These are phyloP conservation scores for Annona squamosa DNA, from an alignment of 164 flowering plant species.

Conservation along the genomic window DNA sequence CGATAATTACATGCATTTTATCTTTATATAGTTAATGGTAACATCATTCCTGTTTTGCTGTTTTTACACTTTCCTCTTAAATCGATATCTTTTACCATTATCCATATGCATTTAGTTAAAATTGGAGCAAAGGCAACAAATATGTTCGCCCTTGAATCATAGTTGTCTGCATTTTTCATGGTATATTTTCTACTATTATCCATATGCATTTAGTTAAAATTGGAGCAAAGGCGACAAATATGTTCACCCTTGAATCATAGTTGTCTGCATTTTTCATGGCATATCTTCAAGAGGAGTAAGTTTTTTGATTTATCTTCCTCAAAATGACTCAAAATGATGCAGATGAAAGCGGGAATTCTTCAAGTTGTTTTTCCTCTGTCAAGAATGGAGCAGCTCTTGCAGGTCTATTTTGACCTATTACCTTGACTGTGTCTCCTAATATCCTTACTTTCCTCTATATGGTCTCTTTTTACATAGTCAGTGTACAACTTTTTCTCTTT, in stretches of 20 bases:
- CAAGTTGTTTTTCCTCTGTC: conserved; percentile 45
- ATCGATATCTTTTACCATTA: too few species aligned
- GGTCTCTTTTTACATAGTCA: too few species aligned
- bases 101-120: too few species aligned
- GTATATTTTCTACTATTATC: too few species aligned
- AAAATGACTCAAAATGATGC: background rate
- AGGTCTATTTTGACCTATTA: conserved; percentile 33
- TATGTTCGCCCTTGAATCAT: background rate
- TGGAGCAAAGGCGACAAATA: too few species aligned
- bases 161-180: background rate
- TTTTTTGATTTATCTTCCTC: background rate
- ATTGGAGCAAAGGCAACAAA: too few species aligned
- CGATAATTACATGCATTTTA: too few species aligned
- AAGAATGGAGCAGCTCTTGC: conserved; percentile 69
- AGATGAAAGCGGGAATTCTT: conserved; percentile 50
- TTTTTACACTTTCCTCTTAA: too few species aligned
- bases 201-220: too few species aligned
- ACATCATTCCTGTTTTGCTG: too few species aligned
- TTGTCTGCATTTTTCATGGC: background rate
- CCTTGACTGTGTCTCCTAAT: background rate
- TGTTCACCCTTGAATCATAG: background rate
- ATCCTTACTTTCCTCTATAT: too few species aligned
- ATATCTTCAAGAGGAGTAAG: conserved; percentile 4
- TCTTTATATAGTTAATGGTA: too few species aligned
- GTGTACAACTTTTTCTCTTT: background rate